Conservation (phyloP, 805 yeast species). For the Yamadazyma tumulicola region DNA sequence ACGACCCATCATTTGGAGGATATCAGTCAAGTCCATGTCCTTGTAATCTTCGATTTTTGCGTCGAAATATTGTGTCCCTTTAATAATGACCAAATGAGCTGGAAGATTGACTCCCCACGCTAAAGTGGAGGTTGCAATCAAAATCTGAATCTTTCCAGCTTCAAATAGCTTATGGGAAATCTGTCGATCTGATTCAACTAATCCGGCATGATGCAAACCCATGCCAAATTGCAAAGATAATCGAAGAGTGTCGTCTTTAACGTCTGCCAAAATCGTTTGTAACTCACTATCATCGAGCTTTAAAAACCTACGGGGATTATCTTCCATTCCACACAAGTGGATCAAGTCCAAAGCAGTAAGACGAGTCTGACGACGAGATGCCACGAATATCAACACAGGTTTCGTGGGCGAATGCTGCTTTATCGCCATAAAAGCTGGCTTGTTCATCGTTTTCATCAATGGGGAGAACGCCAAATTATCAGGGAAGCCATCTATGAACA, state of each 20-base stretch:
- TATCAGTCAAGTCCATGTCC: constrained; percentile 82
- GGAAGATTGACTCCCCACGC: constrained; percentile 89
- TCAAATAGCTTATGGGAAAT: constrained; percentile 70
- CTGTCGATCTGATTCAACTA: constrained; percentile 68
- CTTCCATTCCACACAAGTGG: constrained; percentile 75
- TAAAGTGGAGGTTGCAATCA: constrained; percentile 76
- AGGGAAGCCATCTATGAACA: constrained; percentile 85
- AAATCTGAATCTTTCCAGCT: constrained; percentile 64
- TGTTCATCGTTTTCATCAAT: constrained; percentile 83
- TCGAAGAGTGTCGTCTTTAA: constrained; percentile 79
- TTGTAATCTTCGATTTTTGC: constrained; percentile 63
- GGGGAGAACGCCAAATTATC: constrained; percentile 80
- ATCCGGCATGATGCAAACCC: constrained; percentile 80
- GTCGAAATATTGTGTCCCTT: constrained; percentile 70
- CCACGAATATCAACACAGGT: constrained; percentile 82
- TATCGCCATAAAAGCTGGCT: constrained; percentile 88
- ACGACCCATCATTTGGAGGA: constrained; percentile 81
- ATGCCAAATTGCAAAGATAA: constrained; percentile 75
- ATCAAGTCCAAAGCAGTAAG: constrained; percentile 76
- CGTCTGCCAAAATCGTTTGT: constrained; percentile 45
- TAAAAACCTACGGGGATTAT: constrained; percentile 68
- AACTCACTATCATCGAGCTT: constrained; percentile 64
- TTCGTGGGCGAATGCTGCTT: constrained; percentile 84
- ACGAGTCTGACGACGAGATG: constrained; percentile 79
- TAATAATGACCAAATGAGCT: constrained; percentile 73